Base-by-base conservation (phyloP, 345 rosid species). In the Clarkia xantiana region DNA sequence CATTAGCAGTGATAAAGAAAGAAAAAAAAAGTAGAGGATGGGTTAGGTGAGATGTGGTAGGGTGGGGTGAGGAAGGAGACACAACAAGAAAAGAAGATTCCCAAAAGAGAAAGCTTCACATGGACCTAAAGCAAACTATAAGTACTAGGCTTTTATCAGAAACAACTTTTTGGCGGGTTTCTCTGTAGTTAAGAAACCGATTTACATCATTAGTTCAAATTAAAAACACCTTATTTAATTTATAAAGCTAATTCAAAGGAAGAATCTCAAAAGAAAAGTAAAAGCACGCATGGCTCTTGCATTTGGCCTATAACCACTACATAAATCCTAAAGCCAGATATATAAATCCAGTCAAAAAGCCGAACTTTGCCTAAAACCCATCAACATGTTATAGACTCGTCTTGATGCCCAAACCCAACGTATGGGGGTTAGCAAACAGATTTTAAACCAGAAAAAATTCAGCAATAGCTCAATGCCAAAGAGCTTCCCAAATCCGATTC, bases 31-130 rank as follows among this genome's bases (percentile, higher is more conserved):
- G 61, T 60, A 69, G 57, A 59, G 56, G 54, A 40, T 58, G 56
- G 51, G 55, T 54, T 51, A 57, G 62, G 49, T 29, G 11, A 60
- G 62, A 75, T 71, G 75, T 53, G 72, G 71, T 9, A 44, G 54
- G 63, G 67, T 50, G 61, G 61, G 48, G 44, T 29, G 56, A 54
- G 54, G 55, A 59, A 53, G 57, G 62, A 46, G 62, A 63, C 62
- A 67, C 59, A 66, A 62, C 68, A 62, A 59, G 73, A 51, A 76
- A 78, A 77, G 78, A 69, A 73, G 84, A 79, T 85, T 78, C 95
- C 56, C 58, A 18, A 3, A 65, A 65, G 69, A 69, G 66, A 65
- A 67, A 55, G 61, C 62, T 71, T 65, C 71, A 48, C 61, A 69
- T 75, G 85, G 81, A 73, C 76, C 76, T 61, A 69, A 82, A 78